Conservation (phyloP, 495 filamentous ascomycete species). For the Friedmanniomyces simplex region DNA sequence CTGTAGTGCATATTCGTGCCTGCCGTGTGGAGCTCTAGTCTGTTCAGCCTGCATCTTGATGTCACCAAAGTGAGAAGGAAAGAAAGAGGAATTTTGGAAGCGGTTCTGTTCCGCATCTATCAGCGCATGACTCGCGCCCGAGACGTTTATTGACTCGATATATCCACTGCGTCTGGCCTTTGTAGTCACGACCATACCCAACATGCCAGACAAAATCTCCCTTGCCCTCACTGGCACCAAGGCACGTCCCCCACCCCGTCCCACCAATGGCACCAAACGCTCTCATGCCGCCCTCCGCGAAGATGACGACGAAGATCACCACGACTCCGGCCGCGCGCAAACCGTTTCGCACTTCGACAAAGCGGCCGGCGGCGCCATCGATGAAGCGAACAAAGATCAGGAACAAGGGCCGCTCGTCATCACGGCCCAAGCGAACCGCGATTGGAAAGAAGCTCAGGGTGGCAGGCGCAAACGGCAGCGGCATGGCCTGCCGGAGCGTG, state of each 20-base stretch:
- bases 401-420: conserved; percentile 51
- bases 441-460: conserved; percentile 53
- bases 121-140: neutral
- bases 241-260: neutral
- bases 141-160: neutral
- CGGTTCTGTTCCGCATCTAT: neutral
- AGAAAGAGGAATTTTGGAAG: neutral
- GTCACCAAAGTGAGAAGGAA: neutral
- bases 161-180: neutral
- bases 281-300: conserved; percentile 28
- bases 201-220: conserved; percentile 15
- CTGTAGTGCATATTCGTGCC: neutral
- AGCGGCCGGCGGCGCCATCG: conserved; percentile 44
- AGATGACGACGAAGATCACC: conserved; percentile 39
- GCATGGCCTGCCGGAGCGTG: conserved; percentile 13
- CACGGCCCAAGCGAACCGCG: conserved; percentile 52
- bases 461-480: conserved; percentile 37
- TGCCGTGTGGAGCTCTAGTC: neutral
- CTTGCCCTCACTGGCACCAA: conserved; percentile 14
- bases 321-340: conserved; percentile 31
- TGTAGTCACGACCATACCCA: too few species aligned
- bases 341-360: conserved; percentile 52
- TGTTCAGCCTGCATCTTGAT: neutral
- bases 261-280: conserved; percentile 20
- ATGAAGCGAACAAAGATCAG: conserved; percentile 18